Evolutionary conservation across 441 rosid genomes (phyloP), one percentile per base, ranked within the genome.

Genomic region (Capsella rubella): DNA sequence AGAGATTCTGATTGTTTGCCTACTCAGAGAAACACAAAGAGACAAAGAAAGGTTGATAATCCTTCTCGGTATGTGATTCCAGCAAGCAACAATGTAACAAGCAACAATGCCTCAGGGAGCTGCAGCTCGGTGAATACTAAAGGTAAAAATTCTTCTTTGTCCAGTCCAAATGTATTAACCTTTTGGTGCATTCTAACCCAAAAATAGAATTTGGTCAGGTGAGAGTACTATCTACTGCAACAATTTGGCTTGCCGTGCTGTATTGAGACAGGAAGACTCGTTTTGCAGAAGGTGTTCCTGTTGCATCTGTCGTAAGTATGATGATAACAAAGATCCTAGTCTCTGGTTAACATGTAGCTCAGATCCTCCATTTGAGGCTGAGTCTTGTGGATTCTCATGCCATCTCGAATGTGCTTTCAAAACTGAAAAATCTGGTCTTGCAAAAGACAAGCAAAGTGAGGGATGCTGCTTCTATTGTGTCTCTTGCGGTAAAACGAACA

Each of bases 11-110:
- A 87, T 81, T 65, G 77, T 66, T 53, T 74, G 61, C 55, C 73
- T 67, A 68, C 65, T 15, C 91, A 75, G 39, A 83, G 82, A 84
- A 72, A 72, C 40, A 32, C 83, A 42, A 95, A 91, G 82, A 84
- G 92, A 84, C 97, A 87, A 74, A 87, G 97, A 77, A 93, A 95
- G 68, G 80, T 79, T n/a, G 97, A 90, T 63, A 78, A 81, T 65
- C 95, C 97, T 77, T 83, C 91, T 34, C 87, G 89, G n/a, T 59
- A 91, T 43, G 81, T 90, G 15, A 52, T 82, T 82, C 77, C 87
- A 58, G 72, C 80, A 16, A 82, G 73, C 81, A 82, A 61, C 65
- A 54, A 66, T 67, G 77, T 42, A 12, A 42, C 80, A 15, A 82
- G 74, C 81, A 82, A 61, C 65, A 54, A 66, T 65, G 77, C 58